phyloP scores from a whole-genome alignment of 768 basidiomycete genomes.

The Favolaschia claudopus region DNA sequence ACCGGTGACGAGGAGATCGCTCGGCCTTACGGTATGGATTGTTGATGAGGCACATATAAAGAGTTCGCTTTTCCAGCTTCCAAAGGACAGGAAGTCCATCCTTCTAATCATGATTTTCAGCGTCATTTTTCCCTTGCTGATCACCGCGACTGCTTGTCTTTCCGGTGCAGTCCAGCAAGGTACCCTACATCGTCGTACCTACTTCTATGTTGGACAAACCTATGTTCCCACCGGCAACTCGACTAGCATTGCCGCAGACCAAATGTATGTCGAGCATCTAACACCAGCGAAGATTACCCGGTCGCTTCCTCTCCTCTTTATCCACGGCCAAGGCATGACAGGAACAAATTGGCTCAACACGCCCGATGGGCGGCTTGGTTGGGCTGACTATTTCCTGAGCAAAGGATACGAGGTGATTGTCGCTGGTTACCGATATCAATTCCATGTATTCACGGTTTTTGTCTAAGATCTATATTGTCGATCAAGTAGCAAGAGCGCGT shows the following conservation, averaged over 20 bases:
- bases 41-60: too few species aligned
- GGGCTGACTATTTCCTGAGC: conserved; percentile 61
- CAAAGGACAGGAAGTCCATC: too few species aligned
- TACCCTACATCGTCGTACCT: conserved; percentile 53
- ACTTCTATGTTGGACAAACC: conserved; percentile 56
- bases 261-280: conserved; percentile 62
- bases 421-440: too few species aligned
- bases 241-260: conserved; percentile 48
- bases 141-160: too few species aligned
- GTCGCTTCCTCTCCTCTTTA: conserved; percentile 52
- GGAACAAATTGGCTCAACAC: conserved; percentile 61
- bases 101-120: too few species aligned
- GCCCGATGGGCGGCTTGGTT: conserved; percentile 59
- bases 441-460: too few species aligned
- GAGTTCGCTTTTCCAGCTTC: too few species aligned
- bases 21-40: too few species aligned
- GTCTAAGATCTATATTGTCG: conserved; percentile 50
- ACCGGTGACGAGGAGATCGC: too few species aligned
- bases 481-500: conserved; percentile 46
- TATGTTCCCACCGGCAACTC: conserved; percentile 47
- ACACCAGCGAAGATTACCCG: conserved; percentile 48
- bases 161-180: too few species aligned
- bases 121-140: too few species aligned
- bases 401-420: conserved; percentile 62
- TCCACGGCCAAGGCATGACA: conserved; percentile 62